Conservation (phyloP, 2,329 filamentous ascomycete genomes). For the Curvularia verruculosa region DNA sequence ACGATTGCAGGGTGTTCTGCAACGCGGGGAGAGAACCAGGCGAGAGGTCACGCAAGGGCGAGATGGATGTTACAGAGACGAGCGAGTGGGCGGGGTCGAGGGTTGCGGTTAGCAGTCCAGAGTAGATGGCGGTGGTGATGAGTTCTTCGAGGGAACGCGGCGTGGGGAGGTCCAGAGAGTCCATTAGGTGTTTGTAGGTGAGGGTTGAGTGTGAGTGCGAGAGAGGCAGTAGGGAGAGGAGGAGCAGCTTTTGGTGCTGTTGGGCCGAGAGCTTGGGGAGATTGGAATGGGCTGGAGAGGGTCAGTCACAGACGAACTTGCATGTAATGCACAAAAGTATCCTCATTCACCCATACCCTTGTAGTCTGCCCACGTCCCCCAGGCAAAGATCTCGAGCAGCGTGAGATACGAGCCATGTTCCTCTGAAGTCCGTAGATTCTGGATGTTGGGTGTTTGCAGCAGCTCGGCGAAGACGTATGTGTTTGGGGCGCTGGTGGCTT, state of each 20-base stretch:
- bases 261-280: constrained; percentile 74
- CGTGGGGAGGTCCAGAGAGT: constrained; percentile 69
- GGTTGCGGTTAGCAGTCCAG: constrained; percentile 78
- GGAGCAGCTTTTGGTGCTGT: constrained; percentile 84
- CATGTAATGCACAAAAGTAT: neutral
- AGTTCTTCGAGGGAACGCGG: constrained; percentile 79
- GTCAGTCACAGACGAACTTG: constrained; percentile 5
- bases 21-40: constrained; percentile 74
- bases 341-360: constrained; percentile 60
- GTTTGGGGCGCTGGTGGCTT: constrained; percentile 86
- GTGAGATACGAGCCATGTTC: constrained; percentile 70
- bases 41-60: constrained; percentile 83
- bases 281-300: constrained; percentile 48
- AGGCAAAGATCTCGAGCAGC: constrained; percentile 86
- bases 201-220: constrained; percentile 69
- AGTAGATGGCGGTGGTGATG: constrained; percentile 86
- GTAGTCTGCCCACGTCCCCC: constrained; percentile 87
- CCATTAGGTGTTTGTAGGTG: constrained; percentile 72
- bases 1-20: constrained; percentile 70
- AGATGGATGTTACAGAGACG: constrained; percentile 79
- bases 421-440: constrained; percentile 67
- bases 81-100: constrained; percentile 78
- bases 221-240: constrained; percentile 85
- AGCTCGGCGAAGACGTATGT: constrained; percentile 95
- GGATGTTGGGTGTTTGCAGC: constrained; percentile 79